Evolutionary conservation across 1,139 yeast species (phyloP), one percentile per base, ranked within the genome.

Genomic region (Kluyveromyces sp.): DNA sequence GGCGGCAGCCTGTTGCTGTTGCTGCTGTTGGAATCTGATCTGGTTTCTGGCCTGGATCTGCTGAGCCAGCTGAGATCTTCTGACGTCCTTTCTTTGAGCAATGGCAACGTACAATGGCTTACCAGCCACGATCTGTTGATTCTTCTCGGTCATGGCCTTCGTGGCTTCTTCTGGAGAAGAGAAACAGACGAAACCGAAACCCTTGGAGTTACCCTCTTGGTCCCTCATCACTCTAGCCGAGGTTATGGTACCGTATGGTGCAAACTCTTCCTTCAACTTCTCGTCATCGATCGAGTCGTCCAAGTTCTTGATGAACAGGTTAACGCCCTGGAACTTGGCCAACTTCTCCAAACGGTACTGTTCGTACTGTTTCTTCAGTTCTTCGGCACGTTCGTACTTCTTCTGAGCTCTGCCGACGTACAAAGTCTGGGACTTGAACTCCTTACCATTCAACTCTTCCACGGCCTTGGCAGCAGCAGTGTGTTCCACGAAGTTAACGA

Each of bases 331-430:
- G 77, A 85, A 89, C 74, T 89, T 89, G 65, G 84, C 81, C 67
- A 87, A 74, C 71, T 87, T 87, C 75, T 92, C 97, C 67, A 84
- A 77, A 69, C 95, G 83, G 58, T 86, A 83, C 57, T 87, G 80
- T 73, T 94, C 97, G 74, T 87, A 84, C 73, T 87, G 95, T 73
- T 82, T 84, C 78, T 86, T 88, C 70, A 92, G 84, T 72, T 89
- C 95, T 74, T 88, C 96, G 66, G 83, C 73, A 75, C 99, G 89
- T 78, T 92, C 99, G 70, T 86, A 78, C 80, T 88, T 92, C 88
- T 88, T 92, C 76, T 92, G 98, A 58, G 99, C 99, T 73, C 98
- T 88, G 61, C 96, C 96, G 61, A 92, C 98, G 69, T 82, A 92
- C 56, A 92, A 74, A 70, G 76, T 79, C 74, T 85, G 88, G 63